Percentiles rank a stretch among this genome's conserved stretches.
Evolutionary conservation across 257 asterid genomes (phyloP).

Genomic region (Nicotiana noctiflora): DNA sequence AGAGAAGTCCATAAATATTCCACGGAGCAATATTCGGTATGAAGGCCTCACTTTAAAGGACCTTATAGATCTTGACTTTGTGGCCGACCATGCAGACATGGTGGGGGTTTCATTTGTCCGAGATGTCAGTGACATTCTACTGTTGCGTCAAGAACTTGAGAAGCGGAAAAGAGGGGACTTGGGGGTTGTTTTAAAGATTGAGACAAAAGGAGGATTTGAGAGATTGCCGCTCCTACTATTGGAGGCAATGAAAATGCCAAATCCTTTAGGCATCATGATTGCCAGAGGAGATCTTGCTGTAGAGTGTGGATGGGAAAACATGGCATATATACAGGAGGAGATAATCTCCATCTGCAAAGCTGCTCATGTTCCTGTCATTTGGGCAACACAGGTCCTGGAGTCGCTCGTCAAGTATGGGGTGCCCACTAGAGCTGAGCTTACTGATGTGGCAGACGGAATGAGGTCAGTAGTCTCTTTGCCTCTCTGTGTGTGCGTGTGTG

Average conservation of each 20-base stretch:
- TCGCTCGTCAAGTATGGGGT: conserved; percentile 56
- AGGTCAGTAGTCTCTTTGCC: conserved; percentile 28
- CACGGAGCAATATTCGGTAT: conserved; percentile 51
- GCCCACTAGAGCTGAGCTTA: conserved; percentile 62
- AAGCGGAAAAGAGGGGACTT: conserved; percentile 37
- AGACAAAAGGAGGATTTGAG: conserved; percentile 62
- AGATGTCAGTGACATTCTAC: conserved; percentile 42
- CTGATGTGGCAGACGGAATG: conserved; percentile 63
- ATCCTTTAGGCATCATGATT: conserved; percentile 65
- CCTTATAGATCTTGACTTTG: conserved; percentile 63
- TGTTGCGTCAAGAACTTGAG: conserved; percentile 51
- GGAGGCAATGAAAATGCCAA: conserved; percentile 58
- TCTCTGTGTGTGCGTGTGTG: neutral
- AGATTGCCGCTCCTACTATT: conserved; percentile 48
- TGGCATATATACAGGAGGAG: conserved; percentile 61
- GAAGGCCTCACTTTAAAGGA: conserved; percentile 78
- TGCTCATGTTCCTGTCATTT: conserved; percentile 59
- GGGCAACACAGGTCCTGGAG: conserved; percentile 72
- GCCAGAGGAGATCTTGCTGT: conserved; percentile 86
- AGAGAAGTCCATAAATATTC: conserved; percentile 69
- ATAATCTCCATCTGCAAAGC: conserved; percentile 49
- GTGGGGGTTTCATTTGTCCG: conserved; percentile 65
- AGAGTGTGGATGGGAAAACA: conserved; percentile 79
- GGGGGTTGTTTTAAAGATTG: conserved; percentile 62
- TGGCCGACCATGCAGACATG: conserved; percentile 63